Evolutionary conservation across 805 yeast genomes (phyloP), one percentile per base, ranked within the genome.

Genomic region (Ogataea pilisensis): DNA sequence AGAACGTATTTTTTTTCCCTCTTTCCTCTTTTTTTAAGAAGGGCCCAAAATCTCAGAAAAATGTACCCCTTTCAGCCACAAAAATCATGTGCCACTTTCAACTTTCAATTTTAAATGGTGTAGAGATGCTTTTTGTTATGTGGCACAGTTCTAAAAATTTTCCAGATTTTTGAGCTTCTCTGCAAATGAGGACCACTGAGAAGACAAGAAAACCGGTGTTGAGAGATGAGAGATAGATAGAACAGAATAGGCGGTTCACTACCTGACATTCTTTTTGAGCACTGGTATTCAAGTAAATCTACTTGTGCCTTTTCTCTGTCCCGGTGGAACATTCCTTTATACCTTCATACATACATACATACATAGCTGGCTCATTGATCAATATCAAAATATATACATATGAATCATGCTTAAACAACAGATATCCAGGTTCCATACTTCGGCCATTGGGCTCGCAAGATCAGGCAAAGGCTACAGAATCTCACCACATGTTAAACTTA

Each of bases 401-500:
- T n/a, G 17, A 27, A 35, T 28, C 13, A 44, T 37, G 46, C 30
- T 44, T 27, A 46, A 34, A 41, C 44, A 42, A 29, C 58, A 53
- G 38, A 34, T 49, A 25, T 47, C 58, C 8, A 45, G 37, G 30
- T 56, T 72, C 24, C 74, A 71, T 57, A 61, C 65, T 4, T 47
- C 64, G 8, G 62, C 62, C 5, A 49, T 44, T 9, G 55, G 60
- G 6, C 53, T 52, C 31, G 57, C 55, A 8, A 59, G 65, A 41
- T 69, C 71, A 5, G 38, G 44, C 19, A 56, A 51, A 32, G 51
- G 50, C 12, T 53, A 51, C 44, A 68, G 80, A 50, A 65, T 74
- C 27, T 65, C 71, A 37, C 68, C 72, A 3, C 53, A 62, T 33
- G 63, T 84, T 46, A 66, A 70, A 48, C 72, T 90, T 49, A 76